Percentiles rank a stretch among this genome's conserved stretches.
phyloP scores from a whole-genome alignment of 129 eudicot species.

The Tagetes patula region DNA sequence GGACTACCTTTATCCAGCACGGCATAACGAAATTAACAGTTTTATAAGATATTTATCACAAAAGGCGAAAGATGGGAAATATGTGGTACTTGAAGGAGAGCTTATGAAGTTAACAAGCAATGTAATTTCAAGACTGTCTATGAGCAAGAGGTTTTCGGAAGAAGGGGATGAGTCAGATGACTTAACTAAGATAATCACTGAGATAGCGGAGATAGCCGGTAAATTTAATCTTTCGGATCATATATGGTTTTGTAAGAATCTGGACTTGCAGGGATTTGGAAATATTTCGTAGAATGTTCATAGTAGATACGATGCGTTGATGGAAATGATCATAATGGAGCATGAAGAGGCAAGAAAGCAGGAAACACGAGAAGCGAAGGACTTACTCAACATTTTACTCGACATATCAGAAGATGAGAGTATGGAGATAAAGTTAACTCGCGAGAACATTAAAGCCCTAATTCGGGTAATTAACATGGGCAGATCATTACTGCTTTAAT shows the following conservation, averaged over 20 bases:
- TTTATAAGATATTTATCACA: conserved; percentile 17
- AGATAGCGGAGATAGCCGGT: conserved; percentile 22
- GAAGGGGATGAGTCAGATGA: conserved; percentile 20
- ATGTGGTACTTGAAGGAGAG: conserved; percentile 29
- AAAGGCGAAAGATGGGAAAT: conserved; percentile 2
- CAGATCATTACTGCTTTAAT: background rate
- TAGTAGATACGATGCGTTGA: background rate
- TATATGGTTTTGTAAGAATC: conserved; percentile 30
- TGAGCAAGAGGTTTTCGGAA: conserved; percentile 35
- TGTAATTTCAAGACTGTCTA: conserved; percentile 34
- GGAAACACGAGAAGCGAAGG: conserved; percentile 26
- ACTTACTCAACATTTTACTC: conserved; percentile 37
- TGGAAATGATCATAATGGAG: conserved; percentile 32
- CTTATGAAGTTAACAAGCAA: conserved; percentile 34
- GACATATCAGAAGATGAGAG: conserved; percentile 29
- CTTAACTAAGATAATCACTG: conserved; percentile 26
- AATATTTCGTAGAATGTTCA: conserved; percentile 15
- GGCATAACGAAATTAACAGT: conserved; percentile 25
- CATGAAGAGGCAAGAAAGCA: conserved; percentile 28
- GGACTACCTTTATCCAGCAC: conserved; percentile 17
- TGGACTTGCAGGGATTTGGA: conserved; percentile 39
- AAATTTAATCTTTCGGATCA: conserved; percentile 25
- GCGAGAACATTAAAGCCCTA: conserved; percentile 39
- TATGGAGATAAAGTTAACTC: conserved; percentile 38
- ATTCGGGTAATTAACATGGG: conserved; percentile 24